Evolutionary conservation across 2,329 filamentous ascomycete species (phyloP), one percentile per base, ranked within the genome.

Genomic region (Orbilia ellipsospora): DNA sequence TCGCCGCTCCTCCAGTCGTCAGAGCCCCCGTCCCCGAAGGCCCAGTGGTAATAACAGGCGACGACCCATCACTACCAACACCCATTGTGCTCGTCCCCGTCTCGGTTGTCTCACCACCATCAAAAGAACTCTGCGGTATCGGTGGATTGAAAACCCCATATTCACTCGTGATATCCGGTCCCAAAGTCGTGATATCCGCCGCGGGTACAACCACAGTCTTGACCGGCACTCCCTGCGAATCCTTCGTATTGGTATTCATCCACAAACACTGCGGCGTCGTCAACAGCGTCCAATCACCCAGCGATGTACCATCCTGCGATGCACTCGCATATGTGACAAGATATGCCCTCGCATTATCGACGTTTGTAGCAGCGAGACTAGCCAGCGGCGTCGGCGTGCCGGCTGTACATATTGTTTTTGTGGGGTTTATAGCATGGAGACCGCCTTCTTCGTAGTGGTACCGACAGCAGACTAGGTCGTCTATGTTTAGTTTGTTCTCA

Each of bases 211-310:
- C 23, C 6, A 61, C 42, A 31, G 57, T 61, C 44, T 50, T 61
- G 15, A 50, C 57, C 2, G 31, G 6, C 16, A 61, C 57, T 1
- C 57, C 57, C 44, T 50, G 57, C n/a, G 44, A 28, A 50, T 61
- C 57, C 20, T 18, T 36, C 2, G 57, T 61, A 23, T 61, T 61
- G 18, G 57, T 61, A 44, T 61, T 61, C 57, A 61, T 61, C 57
- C 57, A 61, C 1, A 61, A 20, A 20, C 57, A 61, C 18, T 36
- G 42, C 18, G 57, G 57, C 13, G 57, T 61, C 12, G 57, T 61
- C 20, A 61, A 18, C 28, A 61, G 10, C 15, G 57, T 61, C 57
- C 57, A 61, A 36, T 61, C 57, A 8, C 57, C 57, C 8, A 61
- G 12, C 26, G 57, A 61, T 1, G 57, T 50, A 15, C 57, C 57